These are phyloP conservation scores for Diaporthe sp. DNA, from an alignment of 2,329 filamentous ascomycete species.

Conservation along the genomic window DNA sequence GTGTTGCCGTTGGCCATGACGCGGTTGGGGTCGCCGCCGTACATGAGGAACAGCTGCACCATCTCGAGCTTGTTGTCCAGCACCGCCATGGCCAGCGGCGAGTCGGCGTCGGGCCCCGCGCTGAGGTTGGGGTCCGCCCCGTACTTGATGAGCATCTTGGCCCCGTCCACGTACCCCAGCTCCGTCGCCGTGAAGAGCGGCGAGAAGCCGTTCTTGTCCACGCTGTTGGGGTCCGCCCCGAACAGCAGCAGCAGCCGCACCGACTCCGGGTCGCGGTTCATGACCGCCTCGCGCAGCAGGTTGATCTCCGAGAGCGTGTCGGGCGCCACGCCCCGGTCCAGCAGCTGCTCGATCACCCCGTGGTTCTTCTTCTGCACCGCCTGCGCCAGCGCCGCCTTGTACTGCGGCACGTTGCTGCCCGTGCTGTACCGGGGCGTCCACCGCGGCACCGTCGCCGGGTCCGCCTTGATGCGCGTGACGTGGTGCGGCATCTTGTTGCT, in stretches of 20 bases:
- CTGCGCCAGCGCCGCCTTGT: constrained; percentile 64
- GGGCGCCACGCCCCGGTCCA: constrained; percentile 70
- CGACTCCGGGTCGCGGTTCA: constrained; percentile 65
- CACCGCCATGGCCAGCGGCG: constrained; percentile 67
- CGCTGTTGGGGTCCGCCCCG: constrained; percentile 68
- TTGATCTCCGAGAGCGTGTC: constrained; percentile 62
- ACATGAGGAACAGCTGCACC: constrained; percentile 71
- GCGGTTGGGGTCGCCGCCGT: constrained; percentile 71
- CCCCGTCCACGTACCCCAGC: constrained; percentile 68
- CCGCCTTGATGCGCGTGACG: constrained; percentile 64
- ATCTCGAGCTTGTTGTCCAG: constrained; percentile 68
- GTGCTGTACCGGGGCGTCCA: constrained; percentile 63
- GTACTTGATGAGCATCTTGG: constrained; percentile 74
- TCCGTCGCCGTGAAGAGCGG: constrained; percentile 67
- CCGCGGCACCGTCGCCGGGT: constrained; percentile 65
- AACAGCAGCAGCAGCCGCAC: constrained; percentile 70
- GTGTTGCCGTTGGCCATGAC: constrained; percentile 71
- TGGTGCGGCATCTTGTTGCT: constrained; percentile 51
- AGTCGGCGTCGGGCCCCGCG: constrained; percentile 64
- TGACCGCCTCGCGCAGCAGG: constrained; percentile 67
- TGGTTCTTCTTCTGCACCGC: constrained; percentile 71
- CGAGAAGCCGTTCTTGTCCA: constrained; percentile 63
- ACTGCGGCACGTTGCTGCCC: constrained; percentile 58
- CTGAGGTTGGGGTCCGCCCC: constrained; percentile 57
- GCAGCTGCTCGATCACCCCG: constrained; percentile 68